Conservation (phyloP, 306 rosid genomes). For the Prunus armeniaca region DNA sequence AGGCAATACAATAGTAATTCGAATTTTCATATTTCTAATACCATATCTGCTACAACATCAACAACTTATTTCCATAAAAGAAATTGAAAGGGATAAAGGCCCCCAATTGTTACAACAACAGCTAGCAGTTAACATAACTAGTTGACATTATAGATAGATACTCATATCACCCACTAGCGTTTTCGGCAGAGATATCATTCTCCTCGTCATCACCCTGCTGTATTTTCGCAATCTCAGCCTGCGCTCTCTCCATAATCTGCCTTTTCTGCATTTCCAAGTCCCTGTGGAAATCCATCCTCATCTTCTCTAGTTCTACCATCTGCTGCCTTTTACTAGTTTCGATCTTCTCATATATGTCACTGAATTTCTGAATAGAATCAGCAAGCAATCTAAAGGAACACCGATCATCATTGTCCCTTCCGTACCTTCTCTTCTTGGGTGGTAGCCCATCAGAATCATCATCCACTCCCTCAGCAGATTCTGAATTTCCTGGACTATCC, state of each 20-base stretch:
- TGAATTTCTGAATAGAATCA: conserved; percentile 64
- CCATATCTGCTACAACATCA: conserved; percentile 28
- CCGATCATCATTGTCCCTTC: conserved; percentile 40
- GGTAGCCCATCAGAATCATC: conserved; percentile 58
- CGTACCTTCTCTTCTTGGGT: conserved; percentile 53
- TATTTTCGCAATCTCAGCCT: conserved; percentile 62
- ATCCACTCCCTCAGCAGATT: conserved; percentile 43
- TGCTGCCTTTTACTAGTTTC: conserved; percentile 70
- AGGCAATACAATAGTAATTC: conserved; percentile 12
- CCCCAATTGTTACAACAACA: conserved; percentile 37
- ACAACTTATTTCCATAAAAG: conserved; percentile 38
- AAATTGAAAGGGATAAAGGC: conserved; percentile 16
- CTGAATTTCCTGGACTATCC: conserved; percentile 75
- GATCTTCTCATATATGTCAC: conserved; percentile 73
- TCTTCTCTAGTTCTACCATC: conserved; percentile 77
- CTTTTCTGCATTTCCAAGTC: conserved; percentile 76
- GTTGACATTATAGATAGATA: conserved; percentile 29
- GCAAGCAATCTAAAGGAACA: conserved; percentile 75
- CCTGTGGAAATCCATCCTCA: conserved; percentile 77
- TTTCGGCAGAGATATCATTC: conserved; percentile 51
- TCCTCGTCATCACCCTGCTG: conserved; percentile 55
- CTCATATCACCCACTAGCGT: conserved; percentile 39
- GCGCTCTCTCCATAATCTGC: conserved; percentile 69
- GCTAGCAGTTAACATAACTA: conserved; percentile 33
- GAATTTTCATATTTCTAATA: conserved; percentile 18